These are phyloP conservation scores for Penicillium waksmanii DNA, from an alignment of 495 filamentous ascomycete species.

Conservation along the genomic window DNA sequence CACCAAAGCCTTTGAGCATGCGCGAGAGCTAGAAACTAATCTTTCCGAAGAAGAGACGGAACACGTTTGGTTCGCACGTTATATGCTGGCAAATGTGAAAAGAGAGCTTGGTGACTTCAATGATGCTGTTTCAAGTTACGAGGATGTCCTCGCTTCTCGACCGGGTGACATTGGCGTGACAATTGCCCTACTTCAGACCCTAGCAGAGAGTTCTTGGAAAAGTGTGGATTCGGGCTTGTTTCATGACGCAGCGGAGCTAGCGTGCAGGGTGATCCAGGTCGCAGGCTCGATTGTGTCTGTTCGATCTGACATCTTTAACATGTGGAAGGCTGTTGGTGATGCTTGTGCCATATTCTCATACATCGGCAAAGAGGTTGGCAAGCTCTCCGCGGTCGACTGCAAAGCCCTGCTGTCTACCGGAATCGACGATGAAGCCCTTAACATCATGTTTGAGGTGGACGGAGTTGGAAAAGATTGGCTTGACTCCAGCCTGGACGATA, in stretches of 20 bases:
- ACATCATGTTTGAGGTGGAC: conserved; percentile 71
- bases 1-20: conserved; percentile 85
- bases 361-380: conserved; percentile 64
- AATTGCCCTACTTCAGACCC: conserved; percentile 83
- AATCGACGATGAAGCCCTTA: conserved; percentile 57
- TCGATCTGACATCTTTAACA: conserved; percentile 76
- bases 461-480: conserved; percentile 60
- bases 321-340: conserved; percentile 95
- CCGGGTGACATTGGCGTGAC: conserved; percentile 82
- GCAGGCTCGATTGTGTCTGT: conserved; percentile 55
- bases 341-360: conserved; percentile 80
- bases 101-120: conserved; percentile 89
- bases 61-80: conserved; percentile 90
- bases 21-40: conserved; percentile 63
- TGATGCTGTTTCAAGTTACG: conserved; percentile 76
- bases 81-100: conserved; percentile 95
- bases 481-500: conserved; percentile 46
- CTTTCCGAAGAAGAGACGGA: conserved; percentile 48
- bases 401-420: conserved; percentile 57
- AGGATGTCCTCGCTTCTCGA: conserved; percentile 64
- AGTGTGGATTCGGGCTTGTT: conserved; percentile 81
- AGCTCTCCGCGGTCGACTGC: conserved; percentile 61
- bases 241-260: conserved; percentile 72
- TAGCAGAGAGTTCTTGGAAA: conserved; percentile 78
- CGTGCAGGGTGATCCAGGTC: conserved; percentile 59